Evolutionary conservation across 495 filamentous ascomycete genomes (phyloP).

Genomic region (Chaetomium cochliodes): DNA sequence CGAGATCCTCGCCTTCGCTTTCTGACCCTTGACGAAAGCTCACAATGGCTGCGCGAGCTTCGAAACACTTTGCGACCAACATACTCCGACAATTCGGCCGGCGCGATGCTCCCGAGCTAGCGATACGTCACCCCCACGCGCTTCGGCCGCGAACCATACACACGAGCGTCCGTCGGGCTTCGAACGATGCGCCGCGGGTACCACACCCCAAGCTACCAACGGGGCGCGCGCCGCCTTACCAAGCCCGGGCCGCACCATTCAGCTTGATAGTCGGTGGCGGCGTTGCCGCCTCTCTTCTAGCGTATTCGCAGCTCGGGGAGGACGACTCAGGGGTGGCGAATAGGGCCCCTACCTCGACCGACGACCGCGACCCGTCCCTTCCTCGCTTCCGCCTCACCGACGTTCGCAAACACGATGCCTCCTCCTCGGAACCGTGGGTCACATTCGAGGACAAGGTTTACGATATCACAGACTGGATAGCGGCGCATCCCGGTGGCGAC

Average conservation of each 20-base stretch:
- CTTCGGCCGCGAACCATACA: conserved; percentile 18
- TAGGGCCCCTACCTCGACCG: conserved; percentile 13
- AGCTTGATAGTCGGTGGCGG: conserved; percentile 31
- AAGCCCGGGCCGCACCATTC: conserved; percentile 25
- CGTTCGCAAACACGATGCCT: conserved; percentile 48
- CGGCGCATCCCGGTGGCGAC: conserved; percentile 59
- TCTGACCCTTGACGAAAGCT: background rate
- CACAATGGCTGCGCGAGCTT: conserved; percentile 21
- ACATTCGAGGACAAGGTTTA: conserved; percentile 54
- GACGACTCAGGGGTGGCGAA: background rate
- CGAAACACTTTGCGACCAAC: conserved; percentile 8
- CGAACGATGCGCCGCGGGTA: background rate
- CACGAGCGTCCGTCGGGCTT: conserved; percentile 6
- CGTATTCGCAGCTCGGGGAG: conserved; percentile 23
- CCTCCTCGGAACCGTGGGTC: conserved; percentile 52
- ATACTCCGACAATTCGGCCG: conserved; percentile 13
- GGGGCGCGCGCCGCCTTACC: background rate
- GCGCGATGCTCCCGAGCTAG: background rate
- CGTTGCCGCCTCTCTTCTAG: conserved; percentile 27
- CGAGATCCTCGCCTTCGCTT: background rate
- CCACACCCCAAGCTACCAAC: background rate
- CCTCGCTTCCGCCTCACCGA: conserved; percentile 50
- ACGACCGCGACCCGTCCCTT: conserved; percentile 38
- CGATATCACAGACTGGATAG: conserved; percentile 59
- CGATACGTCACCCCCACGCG: background rate